These are phyloP conservation scores for Aureobasidium sp. DNA, from an alignment of 2,329 filamentous ascomycete species.

Conservation along the genomic window DNA sequence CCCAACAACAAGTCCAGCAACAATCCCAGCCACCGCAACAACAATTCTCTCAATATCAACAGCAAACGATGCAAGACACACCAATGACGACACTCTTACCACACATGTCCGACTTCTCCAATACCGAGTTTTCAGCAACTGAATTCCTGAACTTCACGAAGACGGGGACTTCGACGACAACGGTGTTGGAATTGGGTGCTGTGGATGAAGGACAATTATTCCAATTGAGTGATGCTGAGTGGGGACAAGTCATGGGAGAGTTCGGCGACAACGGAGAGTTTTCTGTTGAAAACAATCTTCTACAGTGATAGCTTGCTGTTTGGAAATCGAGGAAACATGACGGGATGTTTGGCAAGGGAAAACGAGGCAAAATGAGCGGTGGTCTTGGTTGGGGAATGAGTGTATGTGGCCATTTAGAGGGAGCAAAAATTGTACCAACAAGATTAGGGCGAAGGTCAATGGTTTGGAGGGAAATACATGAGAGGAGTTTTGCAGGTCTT, in stretches of 20 bases:
- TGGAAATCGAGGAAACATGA: too few species aligned
- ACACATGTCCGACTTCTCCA: neutral
- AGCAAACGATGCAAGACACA: neutral
- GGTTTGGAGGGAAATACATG: neutral
- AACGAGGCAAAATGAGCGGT: too few species aligned
- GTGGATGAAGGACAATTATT: neutral
- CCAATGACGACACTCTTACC: neutral
- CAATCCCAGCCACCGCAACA: neutral
- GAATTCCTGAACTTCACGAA: neutral
- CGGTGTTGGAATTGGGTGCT: slow-evolving; percentile 8
- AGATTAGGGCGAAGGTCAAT: neutral
- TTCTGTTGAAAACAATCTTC: neutral
- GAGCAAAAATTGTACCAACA: neutral
- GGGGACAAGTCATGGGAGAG: slow-evolving; percentile 9
- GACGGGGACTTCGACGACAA: neutral
- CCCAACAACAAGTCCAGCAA: neutral
- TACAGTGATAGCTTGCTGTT: neutral
- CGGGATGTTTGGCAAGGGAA: too few species aligned
- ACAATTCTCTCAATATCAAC: neutral
- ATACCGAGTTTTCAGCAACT: neutral
- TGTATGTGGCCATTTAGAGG: neutral
- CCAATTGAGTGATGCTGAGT: slow-evolving; percentile 12
- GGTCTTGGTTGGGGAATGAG: too few species aligned
- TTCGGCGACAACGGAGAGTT: neutral
- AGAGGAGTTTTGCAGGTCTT: neutral